Base-by-base conservation (phyloP, 208 protist genomes). In the Leishmania gerbilli region DNA sequence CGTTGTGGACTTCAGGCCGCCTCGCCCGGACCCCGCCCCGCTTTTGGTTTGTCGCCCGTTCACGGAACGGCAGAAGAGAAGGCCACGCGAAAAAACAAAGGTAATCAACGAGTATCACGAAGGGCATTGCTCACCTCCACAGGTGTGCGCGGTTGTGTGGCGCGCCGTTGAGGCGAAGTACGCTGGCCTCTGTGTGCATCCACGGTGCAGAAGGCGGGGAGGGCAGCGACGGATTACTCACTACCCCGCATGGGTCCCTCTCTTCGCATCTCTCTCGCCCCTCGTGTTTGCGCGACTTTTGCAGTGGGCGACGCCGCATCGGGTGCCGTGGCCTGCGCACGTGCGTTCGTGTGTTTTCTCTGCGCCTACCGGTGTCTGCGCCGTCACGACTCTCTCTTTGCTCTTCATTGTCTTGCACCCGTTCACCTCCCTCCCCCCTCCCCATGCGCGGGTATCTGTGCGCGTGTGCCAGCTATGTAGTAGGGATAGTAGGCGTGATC, bases 381-480 rank as follows among this genome's bases (percentile, higher is more conserved):
- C 8, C 53, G 51, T 53, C 65, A n/a, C 40, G 24, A 6, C 65
- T 60, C 40, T 24, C 42, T 77, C 37, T 62, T 62, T 37, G 31
- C 3, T n/a, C 34, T 49, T 58, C 49, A 1, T 42, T 65, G 2
- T 49, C 69, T 37, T 45, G 24, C 21, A 13, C 45, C 69, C 27
- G 15, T 47, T 69, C 42, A 24, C 17, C 60, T 79, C 17, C 72
- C 62, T 71, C 83, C 13, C 79, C 67, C 67, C 42, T 21, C n/a
- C 64, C 6, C n/a, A 74, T 51, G 69, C 47, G 45, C 17, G 69
- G 31, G 69, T 49, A 31, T 49, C 7, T n/a, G 31, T 51, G 17
- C 11, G 27, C 42, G 0, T 55, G 40, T 11, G 27, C 45, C n/a
- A 27, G 42, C 2, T 45, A 21, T 76, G 51, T 62, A 76, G 47